Evolutionary conservation across 225 moss, liverwort and hornwort genomes (phyloP).

Genomic region (Straminergon stramineum): DNA sequence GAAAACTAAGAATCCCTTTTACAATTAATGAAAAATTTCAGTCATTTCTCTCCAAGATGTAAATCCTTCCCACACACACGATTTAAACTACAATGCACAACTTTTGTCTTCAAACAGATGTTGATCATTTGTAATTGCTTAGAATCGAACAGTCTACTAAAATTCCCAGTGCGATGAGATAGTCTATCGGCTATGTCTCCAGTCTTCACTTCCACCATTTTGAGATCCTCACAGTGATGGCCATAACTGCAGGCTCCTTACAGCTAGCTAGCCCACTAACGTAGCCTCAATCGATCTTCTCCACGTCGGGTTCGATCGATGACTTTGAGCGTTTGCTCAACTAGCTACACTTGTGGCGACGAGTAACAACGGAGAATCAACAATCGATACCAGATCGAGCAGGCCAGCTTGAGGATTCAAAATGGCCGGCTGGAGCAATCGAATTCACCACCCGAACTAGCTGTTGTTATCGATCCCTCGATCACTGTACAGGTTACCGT

Average conservation of each 20-base stretch:
- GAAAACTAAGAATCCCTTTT: background rate
- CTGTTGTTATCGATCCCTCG: background rate
- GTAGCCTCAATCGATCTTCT: background rate
- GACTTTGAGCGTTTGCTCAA: background rate
- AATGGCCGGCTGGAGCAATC: background rate
- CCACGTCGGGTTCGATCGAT: background rate
- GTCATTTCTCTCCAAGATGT: background rate
- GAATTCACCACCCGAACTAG: background rate
- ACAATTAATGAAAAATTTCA: background rate
- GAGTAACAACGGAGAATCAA: background rate
- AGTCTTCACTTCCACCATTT: background rate
- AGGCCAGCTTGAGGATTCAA: background rate
- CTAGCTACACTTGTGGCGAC: background rate
- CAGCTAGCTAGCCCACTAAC: background rate
- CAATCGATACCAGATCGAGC: background rate
- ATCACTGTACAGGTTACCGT: background rate
- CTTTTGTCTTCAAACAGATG: background rate
- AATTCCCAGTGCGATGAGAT: background rate
- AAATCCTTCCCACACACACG: background rate
- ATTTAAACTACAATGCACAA: background rate
- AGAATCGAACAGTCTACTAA: background rate
- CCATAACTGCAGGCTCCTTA: no score
- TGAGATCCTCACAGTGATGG: background rate
- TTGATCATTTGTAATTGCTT: background rate
- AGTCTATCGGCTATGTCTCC: no score